Conservation (phyloP, 1,284 basidiomycete species). For the Cryptococcus sp. region DNA sequence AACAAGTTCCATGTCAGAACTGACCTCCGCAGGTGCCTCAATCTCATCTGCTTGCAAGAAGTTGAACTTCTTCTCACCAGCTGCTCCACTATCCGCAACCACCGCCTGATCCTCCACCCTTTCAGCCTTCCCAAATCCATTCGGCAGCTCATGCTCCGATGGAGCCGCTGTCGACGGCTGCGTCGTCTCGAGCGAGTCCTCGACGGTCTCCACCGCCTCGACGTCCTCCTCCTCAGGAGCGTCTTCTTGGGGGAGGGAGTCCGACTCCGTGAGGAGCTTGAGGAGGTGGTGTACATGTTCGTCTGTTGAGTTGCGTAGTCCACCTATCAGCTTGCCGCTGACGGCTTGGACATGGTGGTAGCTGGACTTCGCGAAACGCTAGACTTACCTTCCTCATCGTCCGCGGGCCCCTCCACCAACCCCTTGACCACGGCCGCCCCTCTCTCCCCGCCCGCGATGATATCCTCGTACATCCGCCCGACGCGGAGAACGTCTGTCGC, state of each 20-base stretch:
- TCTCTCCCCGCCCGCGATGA: constrained; percentile 30
- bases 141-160: constrained; percentile 4
- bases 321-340: not conserved
- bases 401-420: constrained; percentile 26
- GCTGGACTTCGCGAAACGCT: not conserved
- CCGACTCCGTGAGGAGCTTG: constrained; percentile 21
- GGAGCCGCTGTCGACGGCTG: constrained; percentile 4
- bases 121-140: not conserved
- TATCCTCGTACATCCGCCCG: constrained; percentile 39
- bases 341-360: not conserved
- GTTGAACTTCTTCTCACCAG: constrained; percentile 25
- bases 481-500: constrained; percentile 44
- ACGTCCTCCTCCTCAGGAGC: constrained; percentile 1
- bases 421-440: constrained; percentile 24
- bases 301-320: constrained; percentile 15
- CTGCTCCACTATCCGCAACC: not conserved
- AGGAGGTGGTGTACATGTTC: constrained; percentile 40
- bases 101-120: not conserved
- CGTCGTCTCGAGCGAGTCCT: not conserved
- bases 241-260: constrained; percentile 3
- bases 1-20: not conserved
- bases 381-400: constrained; percentile 40
- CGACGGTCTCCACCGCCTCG: not conserved
- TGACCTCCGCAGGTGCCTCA: not conserved
- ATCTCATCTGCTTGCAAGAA: constrained; percentile 48